phyloP scores from a whole-genome alignment of 1,139 yeast genomes.

The Suhomyces kunorum region DNA sequence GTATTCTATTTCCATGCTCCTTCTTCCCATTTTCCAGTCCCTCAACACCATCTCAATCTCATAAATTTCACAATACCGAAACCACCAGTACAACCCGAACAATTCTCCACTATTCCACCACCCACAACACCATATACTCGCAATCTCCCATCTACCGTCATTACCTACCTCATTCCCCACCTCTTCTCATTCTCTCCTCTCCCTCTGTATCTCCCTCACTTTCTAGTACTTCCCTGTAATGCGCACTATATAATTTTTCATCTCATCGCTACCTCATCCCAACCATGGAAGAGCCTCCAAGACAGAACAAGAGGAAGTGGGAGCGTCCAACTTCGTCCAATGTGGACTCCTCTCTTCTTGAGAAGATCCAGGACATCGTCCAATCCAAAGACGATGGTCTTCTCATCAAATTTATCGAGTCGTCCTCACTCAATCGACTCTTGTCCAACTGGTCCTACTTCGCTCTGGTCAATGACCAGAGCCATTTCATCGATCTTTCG shows the following conservation, averaged over 20 bases:
- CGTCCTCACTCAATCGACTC: slow-evolving; percentile 24
- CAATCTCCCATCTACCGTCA: no score
- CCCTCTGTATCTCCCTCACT: neutral
- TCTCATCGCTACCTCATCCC: slow-evolving; percentile 6
- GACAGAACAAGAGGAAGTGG: slow-evolving; percentile 11
- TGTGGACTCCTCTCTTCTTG: slow-evolving; percentile 23
- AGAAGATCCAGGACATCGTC: slow-evolving; percentile 18
- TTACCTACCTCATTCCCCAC: no score
- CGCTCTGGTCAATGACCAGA: slow-evolving; percentile 63
- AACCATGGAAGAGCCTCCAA: slow-evolving; percentile 5
- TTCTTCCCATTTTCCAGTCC: no score
- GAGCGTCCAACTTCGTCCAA: slow-evolving; percentile 16
- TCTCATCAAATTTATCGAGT: slow-evolving; percentile 20
- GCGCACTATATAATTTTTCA: slow-evolving; percentile 3
- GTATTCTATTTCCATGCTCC: no score
- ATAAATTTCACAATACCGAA: no score
- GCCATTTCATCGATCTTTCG: slow-evolving; percentile 46
- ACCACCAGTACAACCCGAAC: no score
- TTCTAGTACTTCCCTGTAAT: neutral
- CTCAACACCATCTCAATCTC: no score
- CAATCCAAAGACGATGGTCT: slow-evolving; percentile 12
- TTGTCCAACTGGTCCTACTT: slow-evolving; percentile 57
- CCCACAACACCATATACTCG: no score
- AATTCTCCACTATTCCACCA: no score
- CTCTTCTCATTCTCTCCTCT: neutral